Base-by-base conservation (phyloP, 1,284 basidiomycete species). In the Malassezia restricta region DNA sequence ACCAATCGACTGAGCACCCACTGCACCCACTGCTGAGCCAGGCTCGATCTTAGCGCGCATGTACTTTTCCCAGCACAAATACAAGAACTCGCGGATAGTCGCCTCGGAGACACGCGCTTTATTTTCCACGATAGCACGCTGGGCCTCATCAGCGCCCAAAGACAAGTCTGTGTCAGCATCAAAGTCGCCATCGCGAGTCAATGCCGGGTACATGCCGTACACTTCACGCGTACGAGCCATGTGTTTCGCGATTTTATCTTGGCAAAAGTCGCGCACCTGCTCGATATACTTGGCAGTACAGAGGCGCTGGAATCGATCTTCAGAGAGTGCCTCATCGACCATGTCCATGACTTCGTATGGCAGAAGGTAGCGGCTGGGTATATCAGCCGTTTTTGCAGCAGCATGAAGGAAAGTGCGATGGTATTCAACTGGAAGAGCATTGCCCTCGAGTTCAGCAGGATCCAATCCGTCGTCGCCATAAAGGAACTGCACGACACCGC, bases 401-500 rank as follows among this genome's bases (percentile, higher is more conserved):
- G 90, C 85, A 76, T 96, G 91, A 42, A 77, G 82, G 85, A 92
- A 90, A 29, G 87, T 83, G 49, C 94, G 80, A 54, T 58, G 51
- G 35, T 71, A 71, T 52, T 71, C 71, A 55, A 98, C 82, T 0
- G 94, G 94, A 12, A 87, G 85, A 14, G 73, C 74, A 64, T 95
- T 88, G 45, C 89, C 91, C 74, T 96, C 92, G 31, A 92, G 78
- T 69, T 89, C 92, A 35, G 90, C 91, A 1, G 94, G 94, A 74
- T 99, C 94, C 39, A 99, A 78, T 47, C 89, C 92, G 73, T 99
- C 94, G 67, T 96, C 91, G 41, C 94, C 94, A 68, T 96, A 99
- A 41, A 82, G 80, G 76, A 99, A 99, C 68, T 99, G 94, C 3
- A 99, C 92, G n/a, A 99, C 82, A 43, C 89, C 90, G 5, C 94